phyloP scores from a whole-genome alignment of 495 filamentous ascomycete species.

The Annulohypoxylon moriforme region DNA sequence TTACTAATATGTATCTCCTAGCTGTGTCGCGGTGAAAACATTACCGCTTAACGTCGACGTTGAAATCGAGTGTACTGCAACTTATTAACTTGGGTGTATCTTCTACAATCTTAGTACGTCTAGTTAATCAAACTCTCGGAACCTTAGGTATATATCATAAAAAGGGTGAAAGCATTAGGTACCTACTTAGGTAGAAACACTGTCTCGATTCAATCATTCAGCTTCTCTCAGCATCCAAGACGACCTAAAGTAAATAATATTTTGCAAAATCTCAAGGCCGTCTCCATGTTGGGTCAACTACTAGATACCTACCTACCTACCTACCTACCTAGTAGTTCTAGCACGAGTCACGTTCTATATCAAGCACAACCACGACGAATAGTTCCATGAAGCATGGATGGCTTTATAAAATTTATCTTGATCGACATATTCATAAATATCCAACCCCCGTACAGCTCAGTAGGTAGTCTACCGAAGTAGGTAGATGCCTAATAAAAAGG shows the following conservation, averaged over 20 bases:
- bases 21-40: conserved; percentile 79
- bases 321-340: background rate
- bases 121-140: background rate
- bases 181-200: background rate
- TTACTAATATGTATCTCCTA: conserved; percentile 62
- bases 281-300: background rate
- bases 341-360: background rate
- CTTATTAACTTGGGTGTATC: conserved; percentile 43
- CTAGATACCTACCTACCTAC: background rate
- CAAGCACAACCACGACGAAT: background rate
- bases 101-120: background rate
- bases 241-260: background rate
- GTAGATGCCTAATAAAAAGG: background rate
- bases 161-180: background rate
- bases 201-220: background rate
- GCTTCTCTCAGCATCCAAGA: background rate
- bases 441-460: background rate
- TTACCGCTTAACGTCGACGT: conserved; percentile 81
- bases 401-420: background rate
- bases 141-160: background rate
- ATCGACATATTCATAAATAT: background rate
- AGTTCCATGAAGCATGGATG: background rate
- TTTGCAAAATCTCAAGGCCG: background rate
- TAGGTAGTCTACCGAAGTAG: background rate
- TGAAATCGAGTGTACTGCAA: conserved; percentile 78